A percentile compares a stretch with the other conserved stretches of the same genome.
These are phyloP conservation scores for Salmacisia buchloeana DNA, from an alignment of 1,284 basidiomycete genomes.

Conservation along the genomic window DNA sequence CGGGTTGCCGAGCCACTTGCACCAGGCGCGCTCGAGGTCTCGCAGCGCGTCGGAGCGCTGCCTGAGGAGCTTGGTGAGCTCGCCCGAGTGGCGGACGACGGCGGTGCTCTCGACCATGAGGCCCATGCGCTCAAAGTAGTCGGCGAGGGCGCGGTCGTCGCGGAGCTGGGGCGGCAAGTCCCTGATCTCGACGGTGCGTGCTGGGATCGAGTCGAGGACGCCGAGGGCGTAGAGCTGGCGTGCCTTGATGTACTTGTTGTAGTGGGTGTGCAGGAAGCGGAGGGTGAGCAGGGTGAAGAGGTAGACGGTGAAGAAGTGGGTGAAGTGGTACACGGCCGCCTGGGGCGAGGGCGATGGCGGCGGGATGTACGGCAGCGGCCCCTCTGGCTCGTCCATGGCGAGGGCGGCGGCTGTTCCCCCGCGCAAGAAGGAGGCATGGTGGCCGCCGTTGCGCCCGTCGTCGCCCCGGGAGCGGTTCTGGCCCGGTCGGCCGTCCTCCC, in stretches of 20 bases:
- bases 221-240: constrained; percentile 89
- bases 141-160: constrained; percentile 75
- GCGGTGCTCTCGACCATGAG: constrained; percentile 76
- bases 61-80: constrained; percentile 68
- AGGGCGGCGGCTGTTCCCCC: too few species aligned
- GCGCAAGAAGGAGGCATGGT: constrained; percentile 7
- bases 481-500: constrained; percentile 27
- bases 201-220: constrained; percentile 85
- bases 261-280: constrained; percentile 80
- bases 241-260: constrained; percentile 79
- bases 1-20: constrained; percentile 84
- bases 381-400: constrained; percentile 12
- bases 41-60: constrained; percentile 71
- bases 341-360: constrained; percentile 24
- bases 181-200: constrained; percentile 83
- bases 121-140: constrained; percentile 78
- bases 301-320: constrained; percentile 88
- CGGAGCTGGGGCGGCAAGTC: constrained; percentile 74
- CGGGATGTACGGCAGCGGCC: constrained; percentile 33
- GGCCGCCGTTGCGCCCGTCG: constrained; percentile 13
- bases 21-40: constrained; percentile 74
- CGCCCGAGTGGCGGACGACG: constrained; percentile 75
- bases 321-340: constrained; percentile 52
- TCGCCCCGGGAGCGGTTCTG: neutral
- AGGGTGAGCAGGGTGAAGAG: constrained; percentile 81